Evolutionary conservation across 2,329 filamentous ascomycete species (phyloP).

Genomic region (Claviceps paspali): DNA sequence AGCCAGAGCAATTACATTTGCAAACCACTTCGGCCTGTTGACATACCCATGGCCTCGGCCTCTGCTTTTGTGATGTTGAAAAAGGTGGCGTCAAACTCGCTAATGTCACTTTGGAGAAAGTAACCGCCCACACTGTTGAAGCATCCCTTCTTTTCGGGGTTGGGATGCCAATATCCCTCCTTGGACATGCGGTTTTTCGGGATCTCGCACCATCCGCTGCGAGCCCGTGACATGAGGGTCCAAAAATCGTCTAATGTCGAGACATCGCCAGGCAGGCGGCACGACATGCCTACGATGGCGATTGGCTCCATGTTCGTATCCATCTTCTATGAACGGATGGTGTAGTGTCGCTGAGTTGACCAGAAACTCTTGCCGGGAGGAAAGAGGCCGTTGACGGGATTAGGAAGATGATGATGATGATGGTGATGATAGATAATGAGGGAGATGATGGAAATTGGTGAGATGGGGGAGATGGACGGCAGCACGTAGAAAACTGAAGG

Average conservation of each 20-base stretch:
- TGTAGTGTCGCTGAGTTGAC: not conserved
- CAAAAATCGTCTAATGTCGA: conserved; percentile 28
- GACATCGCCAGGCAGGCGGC: conserved; percentile 28
- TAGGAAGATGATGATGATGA: not conserved
- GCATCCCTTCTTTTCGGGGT: conserved; percentile 25
- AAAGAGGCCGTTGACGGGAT: not conserved
- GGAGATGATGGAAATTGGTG: too few species aligned
- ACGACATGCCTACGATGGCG: conserved; percentile 32
- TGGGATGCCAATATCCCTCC: conserved; percentile 26
- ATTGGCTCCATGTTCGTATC: conserved; percentile 16
- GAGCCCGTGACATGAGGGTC: conserved; percentile 25
- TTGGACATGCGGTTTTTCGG: conserved; percentile 32
- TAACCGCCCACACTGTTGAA: conserved; percentile 22
- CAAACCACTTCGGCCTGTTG: not conserved
- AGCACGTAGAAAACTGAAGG: too few species aligned
- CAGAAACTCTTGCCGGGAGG: not conserved
- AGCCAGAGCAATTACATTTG: not conserved
- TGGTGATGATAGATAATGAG: too few species aligned
- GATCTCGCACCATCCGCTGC: conserved; percentile 25
- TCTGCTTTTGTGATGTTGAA: conserved; percentile 37
- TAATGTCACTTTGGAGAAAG: conserved; percentile 30
- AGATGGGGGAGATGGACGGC: too few species aligned
- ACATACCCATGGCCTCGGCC: conserved; percentile 28
- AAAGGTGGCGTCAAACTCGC: conserved; percentile 35
- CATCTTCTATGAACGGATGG: conserved; percentile 3